A percentile compares a stretch with the other conserved stretches of the same genome.
Conservation (phyloP, 768 basidiomycete genomes). For the Macrolepiota fuliginosa region DNA sequence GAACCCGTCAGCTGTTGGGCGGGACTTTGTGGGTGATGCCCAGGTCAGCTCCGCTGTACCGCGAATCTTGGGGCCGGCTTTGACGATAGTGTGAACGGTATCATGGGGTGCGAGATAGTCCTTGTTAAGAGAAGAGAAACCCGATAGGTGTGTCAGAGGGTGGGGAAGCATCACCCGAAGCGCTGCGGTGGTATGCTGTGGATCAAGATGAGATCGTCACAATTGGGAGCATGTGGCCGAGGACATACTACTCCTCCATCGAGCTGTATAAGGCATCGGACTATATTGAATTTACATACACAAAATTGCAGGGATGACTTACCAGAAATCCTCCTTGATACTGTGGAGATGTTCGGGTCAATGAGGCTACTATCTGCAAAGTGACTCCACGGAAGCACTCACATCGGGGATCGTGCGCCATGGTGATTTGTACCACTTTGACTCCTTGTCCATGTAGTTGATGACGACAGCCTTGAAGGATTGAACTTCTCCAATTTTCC, state of each 20-base stretch:
- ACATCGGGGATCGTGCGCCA: slow-evolving; percentile 86
- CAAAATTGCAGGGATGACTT: slow-evolving; percentile 22
- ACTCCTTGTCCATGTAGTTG: slow-evolving; percentile 54
- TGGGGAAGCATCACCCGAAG: slow-evolving; percentile 58
- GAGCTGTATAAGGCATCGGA: slow-evolving; percentile 39
- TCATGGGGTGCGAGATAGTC: slow-evolving; percentile 76
- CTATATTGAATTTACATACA: neutral
- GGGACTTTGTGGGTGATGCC: slow-evolving; percentile 48
- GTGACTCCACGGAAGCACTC: slow-evolving; percentile 24
- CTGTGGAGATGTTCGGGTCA: slow-evolving; percentile 29
- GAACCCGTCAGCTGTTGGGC: slow-evolving; percentile 36
- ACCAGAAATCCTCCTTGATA: slow-evolving; percentile 85
- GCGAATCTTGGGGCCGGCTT: slow-evolving; percentile 48
- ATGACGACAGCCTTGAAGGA: slow-evolving; percentile 61
- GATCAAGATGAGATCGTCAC: slow-evolving; percentile 9
- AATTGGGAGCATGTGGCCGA: neutral
- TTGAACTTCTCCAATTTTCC: slow-evolving; percentile 69
- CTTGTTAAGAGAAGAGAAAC: slow-evolving; percentile 66
- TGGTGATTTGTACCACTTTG: slow-evolving; percentile 77
- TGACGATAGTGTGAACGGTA: slow-evolving; percentile 62
- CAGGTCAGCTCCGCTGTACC: slow-evolving; percentile 66
- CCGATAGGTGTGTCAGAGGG: slow-evolving; percentile 54
- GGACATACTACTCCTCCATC: slow-evolving; percentile 74
- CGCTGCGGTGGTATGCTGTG: slow-evolving; percentile 64
- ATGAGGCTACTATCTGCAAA: slow-evolving; percentile 11